Conservation (phyloP, 116 monocot species). For the Zostera marina region DNA sequence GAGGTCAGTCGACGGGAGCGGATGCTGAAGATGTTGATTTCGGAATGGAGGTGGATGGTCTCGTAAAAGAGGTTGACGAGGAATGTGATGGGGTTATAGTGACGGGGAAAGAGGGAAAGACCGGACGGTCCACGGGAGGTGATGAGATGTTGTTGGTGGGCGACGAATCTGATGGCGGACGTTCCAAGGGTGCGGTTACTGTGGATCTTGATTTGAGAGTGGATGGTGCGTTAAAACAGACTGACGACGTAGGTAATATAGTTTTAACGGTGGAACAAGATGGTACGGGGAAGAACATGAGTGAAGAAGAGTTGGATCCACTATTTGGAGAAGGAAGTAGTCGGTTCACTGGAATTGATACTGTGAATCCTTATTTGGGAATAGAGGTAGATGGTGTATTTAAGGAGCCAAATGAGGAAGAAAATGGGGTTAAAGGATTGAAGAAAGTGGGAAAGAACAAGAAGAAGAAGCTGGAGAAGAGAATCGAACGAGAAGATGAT, state of each 20-base stretch:
- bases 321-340: conserved; percentile 9
- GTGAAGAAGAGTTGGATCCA: conserved; percentile 23
- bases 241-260: not conserved
- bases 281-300: too few relatives aligned
- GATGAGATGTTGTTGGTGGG: not conserved
- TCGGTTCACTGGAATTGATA: not conserved
- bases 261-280: too few relatives aligned
- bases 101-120: too few relatives aligned
- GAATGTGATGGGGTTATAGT: not conserved
- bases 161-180: not conserved
- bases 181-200: conserved; percentile 1
- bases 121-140: too few relatives aligned
- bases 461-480: conserved; percentile 23
- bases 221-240: not conserved
- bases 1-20: not conserved
- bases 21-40: not conserved
- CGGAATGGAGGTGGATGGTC: not conserved
- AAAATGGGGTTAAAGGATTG: conserved; percentile 1
- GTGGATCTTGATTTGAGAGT: not conserved
- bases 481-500: conserved; percentile 19
- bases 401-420: not conserved
- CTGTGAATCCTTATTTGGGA: not conserved
- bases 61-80: not conserved
- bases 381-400: not conserved
- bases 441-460: not conserved